Base-by-base conservation (phyloP, 179 eudicot species). In the Beta macrorhiza region DNA sequence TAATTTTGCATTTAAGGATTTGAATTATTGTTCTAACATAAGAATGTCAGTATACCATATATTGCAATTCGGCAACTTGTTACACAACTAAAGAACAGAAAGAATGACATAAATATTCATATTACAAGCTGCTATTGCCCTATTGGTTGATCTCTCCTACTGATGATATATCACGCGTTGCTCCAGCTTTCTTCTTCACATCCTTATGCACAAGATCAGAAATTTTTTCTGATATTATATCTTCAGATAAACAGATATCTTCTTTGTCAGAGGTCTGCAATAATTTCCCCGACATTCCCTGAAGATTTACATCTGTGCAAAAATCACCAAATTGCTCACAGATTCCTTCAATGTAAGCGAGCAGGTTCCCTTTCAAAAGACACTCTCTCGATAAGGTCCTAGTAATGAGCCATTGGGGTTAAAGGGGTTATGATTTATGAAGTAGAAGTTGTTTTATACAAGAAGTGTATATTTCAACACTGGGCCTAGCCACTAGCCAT, bases 141-240 rank as follows among this genome's bases (percentile, higher is more conserved):
- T n/a, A n/a, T n/a, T n/a, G n/a, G n/a, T n/a, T n/a, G n/a, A 92
- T 87, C 65, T 91, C 89, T 84, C 87, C 87, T 73, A 96, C 80
- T 64, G 98, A 98, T 19, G 90, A 87, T 86, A 94, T 89, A 75
- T 86, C 92, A 80, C 69, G 67, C 71, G 74, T 64, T 65, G 80
- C 76, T 78, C 83, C 91, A 42, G 75, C 85, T 85, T 87, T 89
- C 83, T 84, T 91, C 78, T 76, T 81, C 72, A 47, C 42, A 47
- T 42, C 53, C 75, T 72, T 78, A 25, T 45, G 67, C 49, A 20
- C 29, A 44, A 57, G 42, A 61, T 80, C 68, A 59, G 52, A 16
- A 0, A 19, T 19, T 42, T 72, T 81, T 49, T 59, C 76, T 29
- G 83, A 69, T 62, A 22, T 22, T 53, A 15, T 25, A 61, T 19